Evolutionary conservation across 768 basidiomycete species (phyloP).

Genomic region (Leucocoprinus birnbaumii): DNA sequence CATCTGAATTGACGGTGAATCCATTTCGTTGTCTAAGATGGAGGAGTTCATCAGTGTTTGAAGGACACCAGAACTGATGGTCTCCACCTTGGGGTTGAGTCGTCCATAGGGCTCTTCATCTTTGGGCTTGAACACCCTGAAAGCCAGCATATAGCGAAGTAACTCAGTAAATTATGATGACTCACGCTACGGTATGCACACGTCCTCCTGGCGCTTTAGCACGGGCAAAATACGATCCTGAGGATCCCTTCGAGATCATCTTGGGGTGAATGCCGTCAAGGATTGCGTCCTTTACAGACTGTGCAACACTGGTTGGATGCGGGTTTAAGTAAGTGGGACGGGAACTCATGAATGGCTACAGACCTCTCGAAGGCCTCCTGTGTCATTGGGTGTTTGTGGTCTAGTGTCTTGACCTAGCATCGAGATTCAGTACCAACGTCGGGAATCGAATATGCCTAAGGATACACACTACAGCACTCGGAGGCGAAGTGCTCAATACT

Average conservation of each 20-base stretch:
- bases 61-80: not conserved
- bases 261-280: constrained; percentile 81
- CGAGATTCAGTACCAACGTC: constrained; percentile 6
- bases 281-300: constrained; percentile 69
- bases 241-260: constrained; percentile 87
- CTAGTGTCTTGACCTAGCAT: constrained; percentile 69
- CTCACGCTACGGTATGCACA: constrained; percentile 80
- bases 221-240: constrained; percentile 90
- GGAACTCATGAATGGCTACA: constrained; percentile 21
- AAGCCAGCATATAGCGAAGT: not conserved
- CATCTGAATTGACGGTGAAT: constrained; percentile 84
- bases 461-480: constrained; percentile 30
- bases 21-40: constrained; percentile 79
- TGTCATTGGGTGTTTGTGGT: constrained; percentile 76
- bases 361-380: constrained; percentile 70
- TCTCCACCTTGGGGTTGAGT: constrained; percentile 75
- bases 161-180: constrained; percentile 10
- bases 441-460: not conserved
- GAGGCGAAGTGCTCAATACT: constrained; percentile 29
- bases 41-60: not conserved
- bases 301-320: constrained; percentile 47
- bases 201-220: constrained; percentile 66
- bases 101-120: constrained; percentile 88
- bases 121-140: constrained; percentile 88
- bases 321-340: not conserved